These are phyloP conservation scores for Ogataea pilisensis DNA, from an alignment of 805 yeast species.

Conservation along the genomic window DNA sequence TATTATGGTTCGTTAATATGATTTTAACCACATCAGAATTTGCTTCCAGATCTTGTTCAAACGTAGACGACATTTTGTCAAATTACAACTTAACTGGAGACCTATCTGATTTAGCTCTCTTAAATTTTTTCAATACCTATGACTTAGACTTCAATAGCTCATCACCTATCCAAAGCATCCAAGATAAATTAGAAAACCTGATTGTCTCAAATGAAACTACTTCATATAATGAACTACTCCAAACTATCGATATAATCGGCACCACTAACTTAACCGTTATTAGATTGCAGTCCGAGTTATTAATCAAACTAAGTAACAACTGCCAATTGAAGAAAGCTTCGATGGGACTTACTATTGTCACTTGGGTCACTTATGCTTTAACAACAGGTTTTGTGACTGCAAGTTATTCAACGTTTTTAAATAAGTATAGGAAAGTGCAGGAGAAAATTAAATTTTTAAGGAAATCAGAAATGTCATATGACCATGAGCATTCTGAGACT, in stretches of 20 bases:
- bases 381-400: slow-evolving; percentile 14
- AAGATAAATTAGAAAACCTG: slow-evolving; percentile 6
- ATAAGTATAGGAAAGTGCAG: slow-evolving; percentile 6
- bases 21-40: slow-evolving; percentile 23
- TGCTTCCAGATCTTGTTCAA: slow-evolving; percentile 26
- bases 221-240: slow-evolving; percentile 1
- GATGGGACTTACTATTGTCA: slow-evolving; percentile 14
- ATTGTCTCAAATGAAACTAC: slow-evolving; percentile 1
- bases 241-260: too few species aligned
- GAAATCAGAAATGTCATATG: background rate
- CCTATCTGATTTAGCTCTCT: slow-evolving; percentile 5
- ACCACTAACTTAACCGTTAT: slow-evolving; percentile 12
- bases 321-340: slow-evolving; percentile 23
- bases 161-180: slow-evolving; percentile 1
- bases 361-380: slow-evolving; percentile 10
- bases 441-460: background rate
- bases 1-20: slow-evolving; percentile 22
- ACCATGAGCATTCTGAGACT: too few species aligned
- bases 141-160: slow-evolving; percentile 10
- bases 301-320: slow-evolving; percentile 13
- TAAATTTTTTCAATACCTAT: slow-evolving; percentile 18
- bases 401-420: slow-evolving; percentile 11
- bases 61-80: slow-evolving; percentile 18
- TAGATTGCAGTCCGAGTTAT: slow-evolving; percentile 11
- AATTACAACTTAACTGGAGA: slow-evolving; percentile 26